phyloP scores from a whole-genome alignment of 495 filamentous ascomycete genomes.

The Penicillium paxilli region DNA sequence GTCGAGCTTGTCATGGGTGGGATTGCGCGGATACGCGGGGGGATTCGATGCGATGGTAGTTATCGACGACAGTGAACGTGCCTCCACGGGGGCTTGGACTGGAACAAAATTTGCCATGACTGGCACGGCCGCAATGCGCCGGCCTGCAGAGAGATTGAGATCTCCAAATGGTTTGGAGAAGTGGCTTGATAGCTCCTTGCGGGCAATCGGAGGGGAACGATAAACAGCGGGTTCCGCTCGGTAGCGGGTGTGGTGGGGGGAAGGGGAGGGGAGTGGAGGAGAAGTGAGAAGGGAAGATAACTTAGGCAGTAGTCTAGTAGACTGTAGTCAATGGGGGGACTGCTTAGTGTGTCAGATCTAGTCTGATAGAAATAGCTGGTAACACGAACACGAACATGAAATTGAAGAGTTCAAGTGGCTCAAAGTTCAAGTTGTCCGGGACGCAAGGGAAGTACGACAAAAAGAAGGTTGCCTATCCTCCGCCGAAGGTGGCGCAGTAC shows the following conservation, averaged over 20 bases:
- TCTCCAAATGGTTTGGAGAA: not conserved
- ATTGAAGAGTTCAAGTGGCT: too few relatives aligned
- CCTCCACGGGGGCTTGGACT: conserved; percentile 61
- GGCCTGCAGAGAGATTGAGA: conserved; percentile 19
- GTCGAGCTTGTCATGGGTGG: conserved; percentile 60
- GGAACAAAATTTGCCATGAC: conserved; percentile 18
- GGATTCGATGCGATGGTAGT: conserved; percentile 83
- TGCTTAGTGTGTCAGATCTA: not conserved
- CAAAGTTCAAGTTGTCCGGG: conserved; percentile 5
- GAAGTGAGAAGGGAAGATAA: too few relatives aligned
- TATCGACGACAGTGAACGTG: conserved; percentile 76
- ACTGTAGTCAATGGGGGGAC: not conserved
- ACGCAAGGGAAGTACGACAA: conserved; percentile 19
- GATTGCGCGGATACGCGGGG: conserved; percentile 76
- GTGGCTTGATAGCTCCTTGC: not conserved
- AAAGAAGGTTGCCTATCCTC: conserved; percentile 18
- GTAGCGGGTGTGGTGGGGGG: conserved; percentile 13
- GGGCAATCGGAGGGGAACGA: conserved; percentile 1
- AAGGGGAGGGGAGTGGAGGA: too few relatives aligned
- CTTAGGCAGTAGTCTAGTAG: not conserved
- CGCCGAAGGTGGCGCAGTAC: conserved; percentile 22
- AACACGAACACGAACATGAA: too few relatives aligned
- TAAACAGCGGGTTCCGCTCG: conserved; percentile 16
- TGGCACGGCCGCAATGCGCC: conserved; percentile 26
- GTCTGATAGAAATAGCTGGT: not conserved